Evolutionary conservation across 2,329 filamentous ascomycete genomes (phyloP), one percentile per base, ranked within the genome.

Genomic region (Knufia petricola): DNA sequence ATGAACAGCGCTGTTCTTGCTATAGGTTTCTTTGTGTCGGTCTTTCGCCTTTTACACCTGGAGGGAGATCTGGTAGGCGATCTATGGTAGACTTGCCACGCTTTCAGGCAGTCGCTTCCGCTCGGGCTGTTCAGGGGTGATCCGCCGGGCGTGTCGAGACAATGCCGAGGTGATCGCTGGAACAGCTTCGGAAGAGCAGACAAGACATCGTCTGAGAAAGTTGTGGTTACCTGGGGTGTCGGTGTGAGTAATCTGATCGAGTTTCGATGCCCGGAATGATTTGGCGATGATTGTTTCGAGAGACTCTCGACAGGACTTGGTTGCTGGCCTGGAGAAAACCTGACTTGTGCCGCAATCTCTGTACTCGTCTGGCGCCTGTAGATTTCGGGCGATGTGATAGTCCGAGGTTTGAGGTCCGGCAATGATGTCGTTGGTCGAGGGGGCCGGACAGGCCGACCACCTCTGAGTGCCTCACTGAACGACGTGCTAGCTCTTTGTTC

Each of bases 351-450:
- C 15, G 13, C 34, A 28, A 30, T 8, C 21, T 38, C 48, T 42
- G 42, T 31, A n/a, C 40, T 15, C 26, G 9, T 42, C 19, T 20
- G 51, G 32, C 21, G 49, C 46, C 13, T 53, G 34, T 20, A 8
- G 17, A 45, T 34, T 7, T 53, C 20, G 6, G 53, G 55, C 12
- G 51, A 54, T 7, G 53, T 50, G 26, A 57, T 52, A n/a, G 53
- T 50, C 13, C 44, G 54, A 6, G 53, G 55, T 7, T 51, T 54
- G 20, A 59, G 32, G 19, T 59, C 54, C 21, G 52, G 52, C 4
- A 59, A 40, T 3, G 52, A 55, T 2, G 43, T 53, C 21, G 51
- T 50, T n/a, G 56, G 56, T 28, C 56, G 50, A 8, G 56, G 52
- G 12, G 55, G 55, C n/a, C 56, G 51, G 17, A 41, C 41, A 32